These are phyloP conservation scores for Debaryomyces psychrophilus DNA, from an alignment of 1,139 yeast species.

Conservation along the genomic window DNA sequence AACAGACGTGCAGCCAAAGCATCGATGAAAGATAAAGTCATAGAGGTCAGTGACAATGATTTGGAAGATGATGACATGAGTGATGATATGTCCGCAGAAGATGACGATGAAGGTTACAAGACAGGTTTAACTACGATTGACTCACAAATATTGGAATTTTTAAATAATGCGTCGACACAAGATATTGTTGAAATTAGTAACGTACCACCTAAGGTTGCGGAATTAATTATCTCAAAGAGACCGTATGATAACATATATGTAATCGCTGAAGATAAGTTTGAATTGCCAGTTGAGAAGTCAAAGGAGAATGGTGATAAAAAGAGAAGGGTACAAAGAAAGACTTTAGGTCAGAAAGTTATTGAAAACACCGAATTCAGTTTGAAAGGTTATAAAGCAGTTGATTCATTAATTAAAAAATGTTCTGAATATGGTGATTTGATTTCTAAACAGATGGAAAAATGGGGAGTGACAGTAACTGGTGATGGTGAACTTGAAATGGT, in stretches of 20 bases:
- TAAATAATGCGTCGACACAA: constrained; percentile 73
- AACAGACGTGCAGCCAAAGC: constrained; percentile 30
- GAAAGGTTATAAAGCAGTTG: constrained; percentile 92
- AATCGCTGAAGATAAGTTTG: constrained; percentile 59
- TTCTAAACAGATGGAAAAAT: constrained; percentile 68
- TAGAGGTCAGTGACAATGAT: constrained; percentile 48
- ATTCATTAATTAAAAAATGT: constrained; percentile 82
- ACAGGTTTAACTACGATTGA: constrained; percentile 58
- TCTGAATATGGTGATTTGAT: constrained; percentile 74
- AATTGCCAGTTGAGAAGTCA: constrained; percentile 23
- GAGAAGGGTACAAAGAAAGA: constrained; percentile 49
- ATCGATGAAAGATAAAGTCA: constrained; percentile 17
- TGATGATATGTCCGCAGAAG: constrained; percentile 45
- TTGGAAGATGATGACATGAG: constrained; percentile 41
- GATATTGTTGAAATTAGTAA: constrained; percentile 83
- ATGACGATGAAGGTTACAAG: constrained; percentile 37
- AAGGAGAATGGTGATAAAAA: constrained; percentile 29
- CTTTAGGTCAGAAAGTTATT: constrained; percentile 74
- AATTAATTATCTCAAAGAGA: constrained; percentile 59
- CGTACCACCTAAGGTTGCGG: constrained; percentile 69
- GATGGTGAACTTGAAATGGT: constrained; percentile 54
- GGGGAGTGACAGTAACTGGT: constrained; percentile 83
- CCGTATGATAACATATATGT: constrained; percentile 66
- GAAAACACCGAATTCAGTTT: constrained; percentile 71
- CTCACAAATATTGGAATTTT: constrained; percentile 68